phyloP scores from a whole-genome alignment of 2,329 filamentous ascomycete genomes.

The Trichoderma sp. region DNA sequence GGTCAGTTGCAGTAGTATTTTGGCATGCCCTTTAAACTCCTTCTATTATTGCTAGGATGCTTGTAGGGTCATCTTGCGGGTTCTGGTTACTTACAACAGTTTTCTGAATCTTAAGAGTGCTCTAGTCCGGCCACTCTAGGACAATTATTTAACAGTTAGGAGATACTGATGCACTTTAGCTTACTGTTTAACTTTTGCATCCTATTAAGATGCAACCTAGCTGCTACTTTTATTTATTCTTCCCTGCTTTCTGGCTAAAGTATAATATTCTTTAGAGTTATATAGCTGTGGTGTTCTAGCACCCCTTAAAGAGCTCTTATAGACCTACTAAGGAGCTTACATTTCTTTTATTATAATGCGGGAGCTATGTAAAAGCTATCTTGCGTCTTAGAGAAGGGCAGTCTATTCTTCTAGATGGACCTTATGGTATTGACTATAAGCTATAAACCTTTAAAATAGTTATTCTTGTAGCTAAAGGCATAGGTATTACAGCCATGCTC shows the following conservation, averaged over 20 bases:
- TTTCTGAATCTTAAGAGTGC: slow-evolving; percentile 10
- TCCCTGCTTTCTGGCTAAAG: slow-evolving; percentile 15
- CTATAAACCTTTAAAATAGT: slow-evolving; percentile 17
- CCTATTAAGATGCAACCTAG: slow-evolving; percentile 6
- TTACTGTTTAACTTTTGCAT: slow-evolving; percentile 16
- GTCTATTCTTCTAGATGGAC: slow-evolving; percentile 22
- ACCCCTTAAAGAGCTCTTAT: background rate
- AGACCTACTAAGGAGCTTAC: slow-evolving; percentile 7
- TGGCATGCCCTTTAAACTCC: slow-evolving; percentile 4
- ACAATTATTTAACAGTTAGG: slow-evolving; percentile 14
- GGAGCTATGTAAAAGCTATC: slow-evolving; percentile 6
- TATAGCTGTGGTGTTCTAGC: slow-evolving; percentile 22
- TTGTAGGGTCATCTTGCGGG: slow-evolving; percentile 10
- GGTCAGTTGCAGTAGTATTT: slow-evolving; percentile 15
- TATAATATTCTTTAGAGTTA: slow-evolving; percentile 25
- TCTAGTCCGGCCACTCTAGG: background rate
- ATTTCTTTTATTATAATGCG: slow-evolving; percentile 19
- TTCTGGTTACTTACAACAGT: slow-evolving; percentile 19
- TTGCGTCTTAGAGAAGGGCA: slow-evolving; percentile 18
- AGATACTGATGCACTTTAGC: slow-evolving; percentile 2
- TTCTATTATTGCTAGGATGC: slow-evolving; percentile 6
- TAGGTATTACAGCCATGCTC: slow-evolving; percentile 19
- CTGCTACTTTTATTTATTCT: slow-evolving; percentile 27
- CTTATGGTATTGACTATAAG: slow-evolving; percentile 16
- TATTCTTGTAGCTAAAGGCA: slow-evolving; percentile 25